These are phyloP conservation scores for Strobilomyces dryophilus DNA, from an alignment of 768 basidiomycete species.

Conservation along the genomic window DNA sequence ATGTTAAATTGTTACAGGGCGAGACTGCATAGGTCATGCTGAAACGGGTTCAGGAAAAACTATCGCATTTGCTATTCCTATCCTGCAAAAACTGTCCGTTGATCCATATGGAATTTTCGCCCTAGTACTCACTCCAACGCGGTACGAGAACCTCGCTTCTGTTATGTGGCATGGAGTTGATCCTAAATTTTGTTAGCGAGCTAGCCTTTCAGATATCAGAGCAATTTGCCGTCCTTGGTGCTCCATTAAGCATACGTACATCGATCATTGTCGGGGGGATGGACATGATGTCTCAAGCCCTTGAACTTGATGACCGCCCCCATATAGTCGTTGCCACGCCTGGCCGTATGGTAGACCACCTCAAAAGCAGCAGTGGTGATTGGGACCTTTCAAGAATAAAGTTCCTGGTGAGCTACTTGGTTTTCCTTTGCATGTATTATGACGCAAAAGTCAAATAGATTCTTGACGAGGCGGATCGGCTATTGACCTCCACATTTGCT, in stretches of 20 bases:
- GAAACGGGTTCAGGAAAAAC: conserved; percentile 99
- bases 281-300: conserved; percentile 95
- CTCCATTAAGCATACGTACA: conserved; percentile 75
- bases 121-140: conserved; percentile 89
- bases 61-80: conserved; percentile 93
- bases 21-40: conserved; percentile 96
- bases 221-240: conserved; percentile 89
- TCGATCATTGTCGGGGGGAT: conserved; percentile 94
- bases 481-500: conserved; percentile 86
- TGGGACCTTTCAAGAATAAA: conserved; percentile 85
- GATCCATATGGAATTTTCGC: conserved; percentile 97
- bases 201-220: conserved; percentile 97
- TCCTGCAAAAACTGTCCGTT: conserved; percentile 78
- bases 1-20: conserved; percentile 46
- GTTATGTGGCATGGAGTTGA: neutral
- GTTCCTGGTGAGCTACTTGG: conserved; percentile 60
- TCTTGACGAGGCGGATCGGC: conserved; percentile 93
- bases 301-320: conserved; percentile 79
- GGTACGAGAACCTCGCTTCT: conserved; percentile 45
- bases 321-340: conserved; percentile 96
- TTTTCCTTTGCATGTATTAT: neutral
- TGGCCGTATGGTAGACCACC: conserved; percentile 88
- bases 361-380: conserved; percentile 68
- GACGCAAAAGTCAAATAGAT: conserved; percentile 46
- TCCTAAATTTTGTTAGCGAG: conserved; percentile 51